Evolutionary conservation across 768 basidiomycete species (phyloP).

Genomic region (Pleurotus giganteus): DNA sequence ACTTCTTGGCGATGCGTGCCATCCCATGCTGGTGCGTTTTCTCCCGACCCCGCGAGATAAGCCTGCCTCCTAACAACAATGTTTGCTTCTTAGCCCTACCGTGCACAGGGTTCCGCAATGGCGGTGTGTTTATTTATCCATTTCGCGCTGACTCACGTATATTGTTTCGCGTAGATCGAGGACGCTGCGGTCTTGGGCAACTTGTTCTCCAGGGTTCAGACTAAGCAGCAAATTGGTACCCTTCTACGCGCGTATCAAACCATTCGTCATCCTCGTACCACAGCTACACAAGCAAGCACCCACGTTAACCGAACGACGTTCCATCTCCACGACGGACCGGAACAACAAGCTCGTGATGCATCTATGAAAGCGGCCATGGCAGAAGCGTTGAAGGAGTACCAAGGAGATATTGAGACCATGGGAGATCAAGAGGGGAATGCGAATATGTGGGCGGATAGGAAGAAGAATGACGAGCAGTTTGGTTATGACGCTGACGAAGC

Average conservation of each 20-base stretch:
- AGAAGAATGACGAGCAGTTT: conserved; percentile 44
- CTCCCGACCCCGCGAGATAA: background rate
- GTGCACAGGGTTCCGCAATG: conserved; percentile 56
- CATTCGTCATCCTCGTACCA: conserved; percentile 49
- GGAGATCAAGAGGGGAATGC: conserved; percentile 27
- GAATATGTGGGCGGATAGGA: conserved; percentile 58
- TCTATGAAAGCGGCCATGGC: conserved; percentile 52
- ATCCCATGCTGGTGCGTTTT: conserved; percentile 51
- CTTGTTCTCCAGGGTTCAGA: conserved; percentile 48
- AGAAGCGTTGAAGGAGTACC: conserved; percentile 27
- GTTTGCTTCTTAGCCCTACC: conserved; percentile 38
- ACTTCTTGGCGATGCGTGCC: conserved; percentile 52
- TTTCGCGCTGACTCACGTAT: background rate
- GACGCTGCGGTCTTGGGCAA: conserved; percentile 49
- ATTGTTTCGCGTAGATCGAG: conserved; percentile 37
- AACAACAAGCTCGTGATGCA: conserved; percentile 48
- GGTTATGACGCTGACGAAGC: conserved; percentile 54
- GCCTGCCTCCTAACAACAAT: background rate
- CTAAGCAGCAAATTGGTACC: conserved; percentile 37
- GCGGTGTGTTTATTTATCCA: conserved; percentile 30
- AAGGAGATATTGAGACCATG: conserved; percentile 15
- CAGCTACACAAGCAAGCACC: conserved; percentile 46
- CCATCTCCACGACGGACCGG: conserved; percentile 57
- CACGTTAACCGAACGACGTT: conserved; percentile 52
- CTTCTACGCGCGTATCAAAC: conserved; percentile 52